Conservation (phyloP, 257 asterid species). For the Lavandula angustifolia region DNA sequence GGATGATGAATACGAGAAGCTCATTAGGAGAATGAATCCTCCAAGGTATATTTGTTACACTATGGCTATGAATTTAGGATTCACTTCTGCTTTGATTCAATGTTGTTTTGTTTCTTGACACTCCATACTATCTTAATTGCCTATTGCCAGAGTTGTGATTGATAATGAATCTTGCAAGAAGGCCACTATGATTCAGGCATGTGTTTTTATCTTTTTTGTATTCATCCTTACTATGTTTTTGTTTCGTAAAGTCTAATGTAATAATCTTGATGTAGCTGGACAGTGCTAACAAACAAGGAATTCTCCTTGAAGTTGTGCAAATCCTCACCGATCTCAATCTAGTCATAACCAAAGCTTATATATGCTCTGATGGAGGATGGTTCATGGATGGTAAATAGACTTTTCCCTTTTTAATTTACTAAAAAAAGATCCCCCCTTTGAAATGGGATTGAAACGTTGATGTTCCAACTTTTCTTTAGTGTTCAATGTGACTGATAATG, state of each 20-base stretch:
- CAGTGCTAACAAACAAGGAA: conserved; percentile 93
- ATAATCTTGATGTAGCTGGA: conserved; percentile 57
- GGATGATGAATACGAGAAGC: conserved; percentile 93
- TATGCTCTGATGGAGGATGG: conserved; percentile 99
- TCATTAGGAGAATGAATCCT: conserved; percentile 92
- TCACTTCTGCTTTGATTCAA: background rate
- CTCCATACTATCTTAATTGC: background rate
- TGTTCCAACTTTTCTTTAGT: conserved; percentile 41
- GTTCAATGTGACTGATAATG: conserved; percentile 87
- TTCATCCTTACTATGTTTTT: conserved; percentile 4
- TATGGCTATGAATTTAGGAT: background rate
- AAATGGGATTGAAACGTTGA: conserved; percentile 24
- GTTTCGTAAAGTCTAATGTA: background rate
- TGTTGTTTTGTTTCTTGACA: background rate
- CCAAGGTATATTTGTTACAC: conserved; percentile 51
- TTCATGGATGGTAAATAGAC: conserved; percentile 85
- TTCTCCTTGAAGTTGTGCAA: conserved; percentile 90
- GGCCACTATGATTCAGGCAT: conserved; percentile 86
- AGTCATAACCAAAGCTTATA: conserved; percentile 78
- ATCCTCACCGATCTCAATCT: conserved; percentile 92
- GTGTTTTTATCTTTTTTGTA: conserved; percentile 23
- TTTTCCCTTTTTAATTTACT: conserved; percentile 10
- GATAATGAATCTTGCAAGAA: conserved; percentile 86
- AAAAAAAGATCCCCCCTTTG: background rate
- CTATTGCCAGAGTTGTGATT: conserved; percentile 72